Conservation (phyloP, 1,284 basidiomycete genomes). For the Stygiomarasmius scandens region DNA sequence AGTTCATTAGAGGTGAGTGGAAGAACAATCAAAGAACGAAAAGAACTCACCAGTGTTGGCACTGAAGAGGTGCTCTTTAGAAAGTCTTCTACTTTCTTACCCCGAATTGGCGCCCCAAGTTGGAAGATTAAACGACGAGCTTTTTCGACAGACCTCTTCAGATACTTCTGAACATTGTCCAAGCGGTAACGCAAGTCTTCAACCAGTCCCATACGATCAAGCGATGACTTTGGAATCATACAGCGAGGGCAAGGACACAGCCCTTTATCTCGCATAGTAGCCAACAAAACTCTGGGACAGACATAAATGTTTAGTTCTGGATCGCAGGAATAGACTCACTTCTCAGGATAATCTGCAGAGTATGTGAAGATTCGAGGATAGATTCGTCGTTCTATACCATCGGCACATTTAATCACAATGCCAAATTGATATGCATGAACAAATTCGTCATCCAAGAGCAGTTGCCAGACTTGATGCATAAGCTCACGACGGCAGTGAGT, state of each 20-base stretch:
- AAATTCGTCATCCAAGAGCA: conserved; percentile 29
- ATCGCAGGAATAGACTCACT: conserved; percentile 24
- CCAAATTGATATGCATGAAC: conserved; percentile 30
- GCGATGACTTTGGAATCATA: conserved; percentile 21
- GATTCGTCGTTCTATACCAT: conserved; percentile 25
- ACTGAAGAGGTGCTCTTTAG: neutral
- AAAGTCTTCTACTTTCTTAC: neutral
- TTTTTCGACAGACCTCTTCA: neutral
- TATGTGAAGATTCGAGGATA: conserved; percentile 34
- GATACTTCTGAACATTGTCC: neutral
- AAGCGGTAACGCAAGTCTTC: neutral
- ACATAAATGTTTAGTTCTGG: neutral
- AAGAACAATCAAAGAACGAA: neutral
- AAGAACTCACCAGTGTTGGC: neutral
- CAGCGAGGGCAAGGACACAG: conserved; percentile 33
- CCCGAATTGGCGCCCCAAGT: conserved; percentile 15
- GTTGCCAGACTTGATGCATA: conserved; percentile 27
- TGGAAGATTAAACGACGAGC: conserved; percentile 25
- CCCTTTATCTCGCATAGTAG: conserved; percentile 23
- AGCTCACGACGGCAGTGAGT: conserved; percentile 31
- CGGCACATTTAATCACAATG: conserved; percentile 27
- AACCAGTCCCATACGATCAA: conserved; percentile 8
- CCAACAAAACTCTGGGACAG: neutral
- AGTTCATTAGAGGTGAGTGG: neutral
- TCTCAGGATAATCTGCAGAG: conserved; percentile 35